Conservation (phyloP, 805 yeast genomes). For the Candida qinlingensis region DNA sequence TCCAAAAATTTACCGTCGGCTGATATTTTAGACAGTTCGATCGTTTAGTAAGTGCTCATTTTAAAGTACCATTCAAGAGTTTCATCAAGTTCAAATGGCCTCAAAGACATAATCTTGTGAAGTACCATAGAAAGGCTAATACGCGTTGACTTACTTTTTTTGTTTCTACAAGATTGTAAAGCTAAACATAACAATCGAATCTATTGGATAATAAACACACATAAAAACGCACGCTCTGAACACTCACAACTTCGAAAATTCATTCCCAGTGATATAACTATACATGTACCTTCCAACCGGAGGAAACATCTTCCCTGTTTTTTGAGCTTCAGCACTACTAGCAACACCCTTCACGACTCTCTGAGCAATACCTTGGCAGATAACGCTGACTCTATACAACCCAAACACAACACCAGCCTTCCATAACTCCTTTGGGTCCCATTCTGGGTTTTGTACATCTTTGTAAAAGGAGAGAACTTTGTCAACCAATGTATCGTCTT, state of each 20-base stretch:
- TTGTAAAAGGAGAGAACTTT: constrained; percentile 18
- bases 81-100: too few species aligned
- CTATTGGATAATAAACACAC: too few species aligned
- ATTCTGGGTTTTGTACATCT: constrained; percentile 8
- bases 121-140: too few species aligned
- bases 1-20: too few species aligned
- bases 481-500: constrained; percentile 10
- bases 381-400: constrained; percentile 47
- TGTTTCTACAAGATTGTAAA: too few species aligned
- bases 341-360: constrained; percentile 48
- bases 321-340: constrained; percentile 44
- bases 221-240: neutral
- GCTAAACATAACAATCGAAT: too few species aligned
- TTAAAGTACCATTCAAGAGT: too few species aligned
- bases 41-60: too few species aligned
- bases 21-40: too few species aligned
- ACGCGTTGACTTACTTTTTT: too few species aligned
- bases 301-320: constrained; percentile 30
- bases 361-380: constrained; percentile 59
- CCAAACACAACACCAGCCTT: constrained; percentile 51
- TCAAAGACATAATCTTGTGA: too few species aligned
- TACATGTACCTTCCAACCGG: constrained; percentile 27
- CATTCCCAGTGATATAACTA: constrained; percentile 1
- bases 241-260: constrained; percentile 4
- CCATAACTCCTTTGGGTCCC: constrained; percentile 36